Evolutionary conservation across 139 green algal species (phyloP).

Genomic region (Trebouxia sp.): DNA sequence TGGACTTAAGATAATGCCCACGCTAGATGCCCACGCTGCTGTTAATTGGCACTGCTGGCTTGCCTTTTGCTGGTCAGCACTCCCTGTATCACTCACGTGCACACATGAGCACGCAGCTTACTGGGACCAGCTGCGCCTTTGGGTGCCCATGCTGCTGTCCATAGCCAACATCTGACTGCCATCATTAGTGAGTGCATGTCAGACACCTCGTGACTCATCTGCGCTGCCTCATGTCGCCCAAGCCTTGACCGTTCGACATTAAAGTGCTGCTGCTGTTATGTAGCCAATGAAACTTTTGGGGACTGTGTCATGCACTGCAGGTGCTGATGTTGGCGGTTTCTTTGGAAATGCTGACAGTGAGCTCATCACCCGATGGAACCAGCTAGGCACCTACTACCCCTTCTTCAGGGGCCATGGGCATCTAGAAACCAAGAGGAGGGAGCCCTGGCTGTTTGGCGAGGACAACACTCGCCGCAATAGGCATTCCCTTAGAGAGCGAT

Average conservation of each 20-base stretch:
- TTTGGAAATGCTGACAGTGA: conserved; percentile 97
- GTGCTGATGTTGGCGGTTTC: conserved; percentile 97
- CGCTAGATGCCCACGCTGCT: no score
- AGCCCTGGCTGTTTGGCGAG: conserved; percentile 98
- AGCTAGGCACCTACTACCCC: conserved; percentile 93
- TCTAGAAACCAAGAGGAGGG: conserved; percentile 92
- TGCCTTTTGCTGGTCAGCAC: not conserved
- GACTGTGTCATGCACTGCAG: conserved; percentile 27
- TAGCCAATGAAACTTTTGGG: not conserved
- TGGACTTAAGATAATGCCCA: no score
- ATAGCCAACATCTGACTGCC: no score
- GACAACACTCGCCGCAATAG: conserved; percentile 78
- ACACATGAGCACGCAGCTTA: no score
- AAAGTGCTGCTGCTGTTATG: no score
- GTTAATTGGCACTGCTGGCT: not conserved
- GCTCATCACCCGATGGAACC: conserved; percentile 94
- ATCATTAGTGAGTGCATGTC: no score
- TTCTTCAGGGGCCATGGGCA: conserved; percentile 98
- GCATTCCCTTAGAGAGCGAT: conserved; percentile 83
- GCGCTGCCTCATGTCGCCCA: not conserved
- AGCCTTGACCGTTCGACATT: not conserved
- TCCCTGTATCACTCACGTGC: no score
- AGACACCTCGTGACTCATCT: no score
- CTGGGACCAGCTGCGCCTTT: not conserved
- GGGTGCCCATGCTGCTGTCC: not conserved